A percentile compares a stretch with the other conserved stretches of the same genome.
These are phyloP conservation scores for Monilinia aucupariae DNA, from an alignment of 2,329 filamentous ascomycete species.

Conservation along the genomic window DNA sequence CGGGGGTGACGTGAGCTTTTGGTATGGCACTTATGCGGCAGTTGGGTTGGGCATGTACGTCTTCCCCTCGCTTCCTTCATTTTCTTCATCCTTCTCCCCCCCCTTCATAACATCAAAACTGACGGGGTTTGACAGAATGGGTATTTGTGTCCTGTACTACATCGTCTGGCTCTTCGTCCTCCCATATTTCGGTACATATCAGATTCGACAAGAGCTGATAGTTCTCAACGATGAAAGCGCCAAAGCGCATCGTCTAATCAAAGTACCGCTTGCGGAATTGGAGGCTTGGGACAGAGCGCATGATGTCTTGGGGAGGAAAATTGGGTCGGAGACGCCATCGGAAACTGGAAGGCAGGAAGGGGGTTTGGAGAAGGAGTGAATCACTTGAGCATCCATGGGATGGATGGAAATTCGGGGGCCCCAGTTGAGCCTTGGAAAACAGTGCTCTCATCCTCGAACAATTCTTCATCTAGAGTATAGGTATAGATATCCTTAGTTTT, in stretches of 20 bases:
- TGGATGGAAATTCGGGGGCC: neutral
- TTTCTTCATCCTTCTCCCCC: neutral
- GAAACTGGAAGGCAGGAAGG: neutral
- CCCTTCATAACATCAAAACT: neutral
- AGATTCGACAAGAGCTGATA: conserved; percentile 50
- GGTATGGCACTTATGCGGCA: conserved; percentile 65
- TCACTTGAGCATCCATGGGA: too few species aligned
- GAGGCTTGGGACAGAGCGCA: conserved; percentile 54
- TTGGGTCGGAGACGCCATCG: neutral
- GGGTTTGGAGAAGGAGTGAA: neutral
- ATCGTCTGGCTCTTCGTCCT: conserved; percentile 52
- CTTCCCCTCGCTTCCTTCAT: neutral
- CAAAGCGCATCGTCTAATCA: conserved; percentile 45
- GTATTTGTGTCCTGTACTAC: conserved; percentile 53
- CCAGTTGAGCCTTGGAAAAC: neutral
- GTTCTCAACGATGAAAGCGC: conserved; percentile 44
- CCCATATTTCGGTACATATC: conserved; percentile 49
- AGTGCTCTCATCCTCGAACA: too few species aligned
- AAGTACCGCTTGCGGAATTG: conserved; percentile 47
- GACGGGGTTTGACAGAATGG: conserved; percentile 38
- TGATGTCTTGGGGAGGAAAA: conserved; percentile 39
- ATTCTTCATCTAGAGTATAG: too few species aligned
- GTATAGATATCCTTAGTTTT: too few species aligned
- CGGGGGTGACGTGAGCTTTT: conserved; percentile 65
- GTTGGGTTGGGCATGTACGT: conserved; percentile 60